Percentiles rank a stretch among this genome's conserved stretches.
These are phyloP conservation scores for Primulina tabacum DNA, from an alignment of 257 asterid genomes.

Conservation along the genomic window DNA sequence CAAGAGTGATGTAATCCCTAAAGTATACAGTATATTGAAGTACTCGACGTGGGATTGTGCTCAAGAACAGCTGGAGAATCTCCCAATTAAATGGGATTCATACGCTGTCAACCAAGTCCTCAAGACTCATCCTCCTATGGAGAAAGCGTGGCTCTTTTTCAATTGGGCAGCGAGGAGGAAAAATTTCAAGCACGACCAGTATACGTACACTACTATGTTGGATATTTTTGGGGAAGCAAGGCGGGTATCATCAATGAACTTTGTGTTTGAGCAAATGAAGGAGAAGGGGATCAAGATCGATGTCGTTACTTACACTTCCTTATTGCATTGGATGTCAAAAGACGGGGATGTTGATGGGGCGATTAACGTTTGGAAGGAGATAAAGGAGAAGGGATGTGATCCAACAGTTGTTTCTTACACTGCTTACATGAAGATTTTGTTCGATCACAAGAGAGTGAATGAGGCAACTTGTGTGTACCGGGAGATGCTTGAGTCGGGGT, in stretches of 20 bases:
- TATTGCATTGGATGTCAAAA: conserved; percentile 81
- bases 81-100: conserved; percentile 80
- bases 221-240: conserved; percentile 93
- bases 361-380: conserved; percentile 64
- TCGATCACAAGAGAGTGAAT: conserved; percentile 48
- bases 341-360: conserved; percentile 76
- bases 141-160: conserved; percentile 92
- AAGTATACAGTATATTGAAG: conserved; percentile 56
- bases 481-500: conserved; percentile 79
- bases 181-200: conserved; percentile 83
- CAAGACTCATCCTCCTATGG: conserved; percentile 92
- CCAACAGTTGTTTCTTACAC: conserved; percentile 88
- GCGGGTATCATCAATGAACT: conserved; percentile 75
- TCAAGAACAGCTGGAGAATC: conserved; percentile 52
- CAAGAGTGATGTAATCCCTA: conserved; percentile 50
- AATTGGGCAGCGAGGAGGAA: conserved; percentile 62
- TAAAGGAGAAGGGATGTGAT: conserved; percentile 57
- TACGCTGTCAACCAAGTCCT: conserved; percentile 83
- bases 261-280: conserved; percentile 67
- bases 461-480: conserved; percentile 63
- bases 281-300: conserved; percentile 68
- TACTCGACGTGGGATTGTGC: conserved; percentile 85
- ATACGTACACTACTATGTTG: conserved; percentile 89
- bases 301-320: conserved; percentile 72
- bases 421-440: conserved; percentile 80